phyloP scores from a whole-genome alignment of 2,329 filamentous ascomycete genomes.

The Fusarium lyarnte region DNA sequence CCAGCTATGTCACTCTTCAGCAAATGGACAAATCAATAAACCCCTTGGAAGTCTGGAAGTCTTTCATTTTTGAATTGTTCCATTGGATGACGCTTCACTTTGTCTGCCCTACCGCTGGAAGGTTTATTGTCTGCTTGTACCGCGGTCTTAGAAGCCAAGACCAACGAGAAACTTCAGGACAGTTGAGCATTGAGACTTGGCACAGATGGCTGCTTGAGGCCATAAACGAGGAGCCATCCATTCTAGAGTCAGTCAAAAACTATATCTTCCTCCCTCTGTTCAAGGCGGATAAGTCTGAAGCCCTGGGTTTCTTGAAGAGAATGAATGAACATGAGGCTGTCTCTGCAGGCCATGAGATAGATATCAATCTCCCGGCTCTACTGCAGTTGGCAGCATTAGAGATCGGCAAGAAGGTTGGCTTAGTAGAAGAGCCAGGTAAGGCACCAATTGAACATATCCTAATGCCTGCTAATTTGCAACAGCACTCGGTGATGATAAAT shows the following conservation, averaged over 20 bases:
- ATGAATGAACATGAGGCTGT: slow-evolving; percentile 63
- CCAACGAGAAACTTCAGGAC: slow-evolving; percentile 34
- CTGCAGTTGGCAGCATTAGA: slow-evolving; percentile 75
- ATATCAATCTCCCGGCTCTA: slow-evolving; percentile 63
- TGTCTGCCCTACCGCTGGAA: slow-evolving; percentile 68
- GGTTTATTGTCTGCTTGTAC: slow-evolving; percentile 68
- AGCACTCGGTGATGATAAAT: slow-evolving; percentile 43
- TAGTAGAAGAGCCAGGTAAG: slow-evolving; percentile 74
- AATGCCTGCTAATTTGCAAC: slow-evolving; percentile 24
- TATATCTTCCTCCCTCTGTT: slow-evolving; percentile 72
- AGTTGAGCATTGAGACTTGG: slow-evolving; percentile 57
- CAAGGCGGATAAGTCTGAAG: slow-evolving; percentile 63
- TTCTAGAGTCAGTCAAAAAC: slow-evolving; percentile 70
- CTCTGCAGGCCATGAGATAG: slow-evolving; percentile 55
- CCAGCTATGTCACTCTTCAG: slow-evolving; percentile 54
- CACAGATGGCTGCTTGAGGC: slow-evolving; percentile 65
- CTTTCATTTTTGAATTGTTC: slow-evolving; percentile 59
- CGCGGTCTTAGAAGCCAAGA: slow-evolving; percentile 53
- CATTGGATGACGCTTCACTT: slow-evolving; percentile 67
- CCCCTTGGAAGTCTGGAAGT: slow-evolving; percentile 57
- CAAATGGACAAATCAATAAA: slow-evolving; percentile 31
- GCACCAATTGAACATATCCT: background rate
- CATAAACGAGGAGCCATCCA: slow-evolving; percentile 58
- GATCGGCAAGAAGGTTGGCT: slow-evolving; percentile 73
- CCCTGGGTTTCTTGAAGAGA: slow-evolving; percentile 65